A percentile compares a stretch with the other conserved stretches of the same genome.
phyloP scores from a whole-genome alignment of 1,139 yeast genomes.

The Yamadazyma kanchanaburiensis region DNA sequence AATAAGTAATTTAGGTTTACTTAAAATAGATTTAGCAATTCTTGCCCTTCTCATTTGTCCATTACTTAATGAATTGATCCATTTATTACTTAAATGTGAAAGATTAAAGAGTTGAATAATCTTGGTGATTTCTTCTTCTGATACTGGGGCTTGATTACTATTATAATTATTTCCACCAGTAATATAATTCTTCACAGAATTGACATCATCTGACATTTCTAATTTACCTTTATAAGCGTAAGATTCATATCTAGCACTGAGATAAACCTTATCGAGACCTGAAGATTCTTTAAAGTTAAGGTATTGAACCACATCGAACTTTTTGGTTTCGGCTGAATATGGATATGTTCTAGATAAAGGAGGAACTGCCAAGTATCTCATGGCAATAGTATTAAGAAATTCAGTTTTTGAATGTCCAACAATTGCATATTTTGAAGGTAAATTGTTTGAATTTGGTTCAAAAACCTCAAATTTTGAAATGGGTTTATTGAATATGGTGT shows the following conservation, averaged over 20 bases:
- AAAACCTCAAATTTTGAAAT: constrained; percentile 23
- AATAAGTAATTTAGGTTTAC: constrained; percentile 61
- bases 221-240: constrained; percentile 54
- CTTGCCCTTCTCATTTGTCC: constrained; percentile 93
- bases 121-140: constrained; percentile 27
- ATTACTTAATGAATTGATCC: constrained; percentile 86
- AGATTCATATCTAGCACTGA: constrained; percentile 86
- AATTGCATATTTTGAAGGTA: constrained; percentile 30
- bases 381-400: constrained; percentile 30
- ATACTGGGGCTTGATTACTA: constrained; percentile 14
- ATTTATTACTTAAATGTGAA: constrained; percentile 55
- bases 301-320: constrained; percentile 27
- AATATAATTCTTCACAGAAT: constrained; percentile 62
- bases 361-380: constrained; percentile 49
- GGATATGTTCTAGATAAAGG: constrained; percentile 57
- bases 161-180: constrained; percentile 50
- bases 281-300: constrained; percentile 60
- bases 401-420: constrained; percentile 34
- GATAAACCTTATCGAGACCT: constrained; percentile 64
- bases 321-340: constrained; percentile 26
- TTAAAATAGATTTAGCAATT: constrained; percentile 69
- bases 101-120: constrained; percentile 54
- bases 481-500: constrained; percentile 17
- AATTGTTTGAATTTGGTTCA: constrained; percentile 12
- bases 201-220: constrained; percentile 68